These are phyloP conservation scores for Vickermania spadyakhi DNA, from an alignment of 208 protist species.

Conservation along the genomic window DNA sequence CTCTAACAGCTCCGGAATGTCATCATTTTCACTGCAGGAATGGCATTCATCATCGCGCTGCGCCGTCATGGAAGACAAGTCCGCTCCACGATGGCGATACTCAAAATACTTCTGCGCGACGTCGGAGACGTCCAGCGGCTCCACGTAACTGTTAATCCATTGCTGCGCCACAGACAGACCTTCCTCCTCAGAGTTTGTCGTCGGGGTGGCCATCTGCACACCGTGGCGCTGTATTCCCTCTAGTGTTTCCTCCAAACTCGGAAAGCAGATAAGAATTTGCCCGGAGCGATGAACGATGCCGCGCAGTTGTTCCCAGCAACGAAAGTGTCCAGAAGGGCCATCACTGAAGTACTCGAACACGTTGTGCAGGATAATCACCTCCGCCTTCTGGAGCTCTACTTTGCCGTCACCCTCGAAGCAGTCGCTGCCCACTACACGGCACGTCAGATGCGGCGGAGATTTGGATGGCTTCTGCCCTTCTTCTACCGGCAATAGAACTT, in stretches of 20 bases:
- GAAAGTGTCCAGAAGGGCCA: conserved; percentile 32
- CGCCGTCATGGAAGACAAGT: neutral
- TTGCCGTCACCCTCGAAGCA: conserved; percentile 53
- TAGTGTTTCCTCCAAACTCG: conserved; percentile 51
- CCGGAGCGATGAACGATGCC: conserved; percentile 22
- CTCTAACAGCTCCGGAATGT: conserved; percentile 21
- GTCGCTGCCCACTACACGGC: conserved; percentile 39
- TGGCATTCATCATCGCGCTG: neutral
- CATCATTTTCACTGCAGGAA: conserved; percentile 9
- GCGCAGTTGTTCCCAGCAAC: conserved; percentile 56
- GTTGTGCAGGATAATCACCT: conserved; percentile 82
- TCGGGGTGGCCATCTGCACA: neutral
- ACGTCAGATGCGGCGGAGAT: conserved; percentile 3
- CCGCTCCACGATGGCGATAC: neutral
- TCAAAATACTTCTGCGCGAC: neutral
- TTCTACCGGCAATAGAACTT: neutral
- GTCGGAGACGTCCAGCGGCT: neutral
- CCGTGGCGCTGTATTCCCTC: conserved; percentile 13
- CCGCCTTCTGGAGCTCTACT: conserved; percentile 18
- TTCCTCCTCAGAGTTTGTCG: neutral
- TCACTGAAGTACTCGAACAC: conserved; percentile 81
- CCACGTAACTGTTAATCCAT: conserved; percentile 3
- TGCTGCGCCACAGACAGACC: conserved; percentile 3
- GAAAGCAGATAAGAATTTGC: conserved; percentile 53
- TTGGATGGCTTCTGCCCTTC: neutral